These are phyloP conservation scores for Mercurialis annua DNA, from an alignment of 345 rosid genomes.

Conservation along the genomic window DNA sequence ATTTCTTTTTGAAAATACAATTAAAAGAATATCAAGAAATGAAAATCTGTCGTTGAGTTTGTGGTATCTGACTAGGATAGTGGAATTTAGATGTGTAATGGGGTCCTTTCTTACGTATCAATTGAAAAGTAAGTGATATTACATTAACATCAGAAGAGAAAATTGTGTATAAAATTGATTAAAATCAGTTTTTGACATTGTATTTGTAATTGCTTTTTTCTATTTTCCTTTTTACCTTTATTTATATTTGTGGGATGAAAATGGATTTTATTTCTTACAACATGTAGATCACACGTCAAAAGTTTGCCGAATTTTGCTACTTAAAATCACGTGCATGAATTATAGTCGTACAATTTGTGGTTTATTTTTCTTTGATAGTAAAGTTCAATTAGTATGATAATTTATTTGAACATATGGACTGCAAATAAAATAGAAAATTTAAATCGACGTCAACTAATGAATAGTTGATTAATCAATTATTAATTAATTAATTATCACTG, in stretches of 20 bases:
- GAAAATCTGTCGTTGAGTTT: too few relatives aligned
- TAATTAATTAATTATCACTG: too few relatives aligned
- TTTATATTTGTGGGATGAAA: neutral
- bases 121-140: neutral
- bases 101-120: slow-evolving; percentile 13
- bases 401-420: too few relatives aligned
- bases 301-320: neutral
- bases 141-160: neutral
- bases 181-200: too few relatives aligned
- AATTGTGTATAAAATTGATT: neutral
- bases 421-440: too few relatives aligned
- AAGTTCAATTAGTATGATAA: too few relatives aligned
- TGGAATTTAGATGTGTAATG: slow-evolving; percentile 28
- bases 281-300: neutral
- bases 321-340: neutral
- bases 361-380: neutral
- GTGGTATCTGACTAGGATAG: slow-evolving; percentile 48
- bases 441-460: too few relatives aligned
- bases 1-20: neutral
- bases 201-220: too few relatives aligned
- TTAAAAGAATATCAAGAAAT: neutral
- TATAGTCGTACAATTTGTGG: too few relatives aligned
- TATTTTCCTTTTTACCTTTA: neutral
- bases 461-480: too few relatives aligned
- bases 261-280: neutral